Evolutionary conservation across 208 protist genomes (phyloP).

Genomic region (Porcisia deanei): DNA sequence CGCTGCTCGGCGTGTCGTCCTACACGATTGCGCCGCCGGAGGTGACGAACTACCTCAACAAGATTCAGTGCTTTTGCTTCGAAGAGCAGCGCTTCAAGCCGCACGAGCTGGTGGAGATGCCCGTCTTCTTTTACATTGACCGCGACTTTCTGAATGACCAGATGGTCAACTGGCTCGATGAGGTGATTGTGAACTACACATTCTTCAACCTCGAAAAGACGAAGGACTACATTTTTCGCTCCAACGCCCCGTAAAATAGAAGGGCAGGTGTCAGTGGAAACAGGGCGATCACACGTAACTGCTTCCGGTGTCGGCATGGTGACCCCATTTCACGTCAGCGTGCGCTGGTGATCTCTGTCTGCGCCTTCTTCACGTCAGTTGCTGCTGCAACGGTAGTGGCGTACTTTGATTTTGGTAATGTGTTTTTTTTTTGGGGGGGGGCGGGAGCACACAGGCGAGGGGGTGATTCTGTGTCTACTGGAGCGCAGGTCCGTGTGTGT

Average conservation of each 20-base stretch:
- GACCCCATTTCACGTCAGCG: background rate
- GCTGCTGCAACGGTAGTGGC: background rate
- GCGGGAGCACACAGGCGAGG: background rate
- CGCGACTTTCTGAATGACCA: constrained; percentile 93
- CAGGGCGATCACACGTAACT: background rate
- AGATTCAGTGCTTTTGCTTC: constrained; percentile 98
- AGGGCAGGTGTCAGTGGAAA: background rate
- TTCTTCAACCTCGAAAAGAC: constrained; percentile 92
- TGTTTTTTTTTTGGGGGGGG: no score
- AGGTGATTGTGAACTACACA: constrained; percentile 91
- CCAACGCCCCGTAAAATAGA: constrained; percentile 32
- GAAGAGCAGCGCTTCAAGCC: constrained; percentile 96
- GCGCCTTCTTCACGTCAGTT: background rate
- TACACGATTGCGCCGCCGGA: constrained; percentile 90
- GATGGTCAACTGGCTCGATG: constrained; percentile 84
- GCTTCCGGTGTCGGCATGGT: background rate
- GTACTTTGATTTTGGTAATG: background rate
- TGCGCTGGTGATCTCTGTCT: background rate
- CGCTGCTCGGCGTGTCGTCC: constrained; percentile 86
- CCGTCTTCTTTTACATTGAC: constrained; percentile 97
- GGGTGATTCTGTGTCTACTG: background rate
- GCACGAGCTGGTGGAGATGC: constrained; percentile 96
- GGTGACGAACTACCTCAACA: constrained; percentile 96
- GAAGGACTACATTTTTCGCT: constrained; percentile 82
- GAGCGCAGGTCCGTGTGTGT: no score